Base-by-base conservation (phyloP, 495 filamentous ascomycete species). In the Darksidea phi region DNA sequence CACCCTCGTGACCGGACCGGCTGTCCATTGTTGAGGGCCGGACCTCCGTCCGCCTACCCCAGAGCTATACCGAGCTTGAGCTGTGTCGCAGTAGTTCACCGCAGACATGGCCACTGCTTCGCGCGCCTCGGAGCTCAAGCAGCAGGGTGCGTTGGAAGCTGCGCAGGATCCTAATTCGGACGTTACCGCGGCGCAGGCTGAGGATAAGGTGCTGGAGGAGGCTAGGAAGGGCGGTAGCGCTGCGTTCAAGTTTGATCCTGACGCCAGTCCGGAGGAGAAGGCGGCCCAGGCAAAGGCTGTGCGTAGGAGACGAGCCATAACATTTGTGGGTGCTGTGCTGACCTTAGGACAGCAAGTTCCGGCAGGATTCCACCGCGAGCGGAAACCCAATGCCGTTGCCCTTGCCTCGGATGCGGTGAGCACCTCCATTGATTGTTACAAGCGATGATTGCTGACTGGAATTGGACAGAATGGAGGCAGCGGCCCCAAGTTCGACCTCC, bases 191-290 rank as follows among this genome's bases (percentile, higher is more conserved):
- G 83, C 88, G 21, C 83, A 82, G 46, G 85, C 86, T 21, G 84
- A 95, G 71, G 76, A 82, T 59, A 80, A 82, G 63, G 75, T 95
- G 45, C 80, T 93, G 25, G 79, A 86, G 6, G 87, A 96, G 71
- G 86, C 86, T 64, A 83, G 80, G 68, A 85, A 86, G 66, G 86
- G 86, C 15, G 94, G 94, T 20, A 81, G 84, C 2, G 78, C 84
- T 8, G 93, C 90, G 52, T 91, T 86, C 72, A 84, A 87, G 67
- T 97, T 97, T 75, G 80, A 97, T 71, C 90, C 94, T 1, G 71
- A 96, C 78, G 91, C 92, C 24, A 85, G 81, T 18, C 82, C 89
- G 0, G 89, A 90, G 73, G 82, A 92, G 69, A 97, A 97, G 77
- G 85, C 82, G 48, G 87, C 87, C 23, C 86, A 88, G 61, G 86